Base-by-base conservation (phyloP, 805 yeast genomes). In the Lipomyces orientalis region DNA sequence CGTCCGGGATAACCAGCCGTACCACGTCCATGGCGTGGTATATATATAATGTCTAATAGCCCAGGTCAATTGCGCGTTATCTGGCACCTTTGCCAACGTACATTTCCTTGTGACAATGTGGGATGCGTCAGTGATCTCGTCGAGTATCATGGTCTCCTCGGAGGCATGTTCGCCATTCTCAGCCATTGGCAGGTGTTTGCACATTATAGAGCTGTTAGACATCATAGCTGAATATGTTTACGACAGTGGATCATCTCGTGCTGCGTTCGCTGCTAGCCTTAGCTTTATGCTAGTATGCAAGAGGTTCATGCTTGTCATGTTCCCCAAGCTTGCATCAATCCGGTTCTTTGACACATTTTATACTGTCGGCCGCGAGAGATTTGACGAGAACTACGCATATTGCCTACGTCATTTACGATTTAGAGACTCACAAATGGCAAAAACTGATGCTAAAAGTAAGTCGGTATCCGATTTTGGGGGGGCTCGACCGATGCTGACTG, bases 251-350 rank as follows among this genome's bases (percentile, higher is more conserved):
- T 22, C 55, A 14, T 25, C 55, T 52, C 55, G 33, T 4, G 16
- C 31, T 10, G 55, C 55, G 2, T 25, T 22, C 19, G 55, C 33
- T 52, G 8, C 16, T 7, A 52, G 55, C n/a, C 55, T 22, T 29
- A 52, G 19, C 55, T 52, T 52, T 29, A 52, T 52, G 55, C 33
- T 52, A 14, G 55, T 52, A 22, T 52, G 55, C 33, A 22, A 29
- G 8, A 22, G 55, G 19, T 52, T 52, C 33, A 22, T 52, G 55
- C n/a, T 25, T 10, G 55, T 29, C 33, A 52, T 52, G 55, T 52
- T 52, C 19, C 22, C 29, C 12, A 22, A 25, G 33, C 55, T 52
- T 25, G 55, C 55, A 29, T 52, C 55, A 10, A 52, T 29, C 29
- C 14, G 55, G n/a, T 52, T 25, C 34, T 29, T 52, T 16, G 55